These are phyloP conservation scores for Gynandropsis gynandra DNA, from an alignment of 345 rosid genomes.

Conservation along the genomic window DNA sequence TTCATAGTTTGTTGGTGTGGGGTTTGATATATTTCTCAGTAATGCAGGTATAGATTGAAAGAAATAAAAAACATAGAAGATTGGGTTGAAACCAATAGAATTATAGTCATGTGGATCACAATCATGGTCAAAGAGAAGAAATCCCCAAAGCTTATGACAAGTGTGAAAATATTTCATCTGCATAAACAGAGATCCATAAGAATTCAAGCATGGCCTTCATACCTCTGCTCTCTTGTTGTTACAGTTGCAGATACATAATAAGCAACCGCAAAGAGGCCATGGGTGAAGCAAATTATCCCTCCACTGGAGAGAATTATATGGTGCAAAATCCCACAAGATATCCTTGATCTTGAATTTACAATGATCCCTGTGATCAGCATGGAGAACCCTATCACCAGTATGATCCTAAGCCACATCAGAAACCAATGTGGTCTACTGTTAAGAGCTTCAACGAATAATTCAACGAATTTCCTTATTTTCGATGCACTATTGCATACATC, in stretches of 20 bases:
- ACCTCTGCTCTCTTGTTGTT: constrained; percentile 31
- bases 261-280: constrained; percentile 56
- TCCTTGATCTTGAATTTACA: constrained; percentile 62
- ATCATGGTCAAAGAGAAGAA: no score
- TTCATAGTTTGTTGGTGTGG: no score
- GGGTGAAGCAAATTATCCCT: constrained; percentile 77
- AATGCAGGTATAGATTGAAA: no score
- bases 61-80: no score
- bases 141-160: no score
- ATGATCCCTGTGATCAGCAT: constrained; percentile 62
- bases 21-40: no score
- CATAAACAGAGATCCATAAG: neutral
- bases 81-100: no score
- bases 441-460: no score
- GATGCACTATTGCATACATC: no score
- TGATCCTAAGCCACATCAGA: constrained; percentile 31
- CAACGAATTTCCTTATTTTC: no score
- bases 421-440: no score
- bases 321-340: constrained; percentile 51
- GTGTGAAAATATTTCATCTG: neutral
- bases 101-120: no score
- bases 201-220: constrained; percentile 21
- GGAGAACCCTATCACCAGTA: constrained; percentile 56
- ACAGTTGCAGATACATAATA: constrained; percentile 77
- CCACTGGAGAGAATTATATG: constrained; percentile 58